These are phyloP conservation scores for Hypoxylon sp. DNA, from an alignment of 2,329 filamentous ascomycete genomes.

Conservation along the genomic window DNA sequence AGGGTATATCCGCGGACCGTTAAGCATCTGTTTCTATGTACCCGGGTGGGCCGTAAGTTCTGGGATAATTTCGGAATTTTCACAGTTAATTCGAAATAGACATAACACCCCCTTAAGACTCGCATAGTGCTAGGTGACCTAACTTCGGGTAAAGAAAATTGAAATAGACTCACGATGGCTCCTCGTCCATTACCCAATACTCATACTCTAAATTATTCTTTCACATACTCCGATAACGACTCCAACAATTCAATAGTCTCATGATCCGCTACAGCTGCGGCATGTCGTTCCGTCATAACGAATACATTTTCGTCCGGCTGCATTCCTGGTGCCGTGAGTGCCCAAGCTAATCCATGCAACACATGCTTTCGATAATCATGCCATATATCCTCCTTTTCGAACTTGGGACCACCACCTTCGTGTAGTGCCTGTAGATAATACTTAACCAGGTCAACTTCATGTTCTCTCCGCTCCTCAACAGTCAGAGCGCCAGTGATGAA, in stretches of 20 bases:
- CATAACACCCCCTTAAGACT: neutral
- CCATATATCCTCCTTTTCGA: conserved; percentile 27
- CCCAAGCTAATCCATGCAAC: conserved; percentile 29
- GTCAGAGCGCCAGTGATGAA: conserved; percentile 21
- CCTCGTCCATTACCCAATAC: neutral
- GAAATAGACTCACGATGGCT: neutral
- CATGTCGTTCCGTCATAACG: conserved; percentile 24
- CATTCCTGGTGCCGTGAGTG: conserved; percentile 27
- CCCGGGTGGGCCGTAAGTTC: neutral
- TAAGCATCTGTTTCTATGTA: neutral
- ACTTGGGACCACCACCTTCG: conserved; percentile 17
- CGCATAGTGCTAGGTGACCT: no score
- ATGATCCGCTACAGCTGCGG: conserved; percentile 25
- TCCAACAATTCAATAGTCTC: conserved; percentile 28
- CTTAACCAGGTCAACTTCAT: conserved; percentile 19
- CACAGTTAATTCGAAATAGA: neutral
- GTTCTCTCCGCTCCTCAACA: conserved; percentile 25
- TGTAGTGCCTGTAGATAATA: conserved; percentile 17
- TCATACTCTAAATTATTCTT: conserved; percentile 5
- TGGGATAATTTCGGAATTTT: neutral
- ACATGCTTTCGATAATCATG: conserved; percentile 30
- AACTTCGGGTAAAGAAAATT: neutral
- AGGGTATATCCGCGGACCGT: neutral
- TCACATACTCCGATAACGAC: conserved; percentile 21
- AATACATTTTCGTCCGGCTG: conserved; percentile 30